Evolutionary conservation across 371 early-diverging fungal genomes (phyloP).

Genomic region (Rhizopus microsporus): DNA sequence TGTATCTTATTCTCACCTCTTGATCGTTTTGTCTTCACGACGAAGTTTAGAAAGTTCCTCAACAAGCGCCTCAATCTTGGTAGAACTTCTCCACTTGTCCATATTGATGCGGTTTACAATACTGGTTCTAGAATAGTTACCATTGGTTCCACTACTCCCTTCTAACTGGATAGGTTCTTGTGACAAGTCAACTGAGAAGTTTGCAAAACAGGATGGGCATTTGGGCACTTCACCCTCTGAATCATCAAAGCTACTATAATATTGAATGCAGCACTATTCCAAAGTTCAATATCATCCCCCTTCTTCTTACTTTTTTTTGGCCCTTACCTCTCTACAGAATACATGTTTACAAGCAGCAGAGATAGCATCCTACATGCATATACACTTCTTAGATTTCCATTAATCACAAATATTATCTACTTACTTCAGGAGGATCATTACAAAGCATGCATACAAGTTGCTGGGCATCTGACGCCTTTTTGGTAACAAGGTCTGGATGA

Average conservation of each 20-base stretch:
- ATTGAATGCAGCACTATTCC: constrained; percentile 43
- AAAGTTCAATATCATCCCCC: not conserved
- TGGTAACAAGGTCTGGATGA: constrained; percentile 86
- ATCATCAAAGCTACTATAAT: constrained; percentile 40
- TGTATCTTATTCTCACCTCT: constrained; percentile 44
- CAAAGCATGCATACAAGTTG: constrained; percentile 90
- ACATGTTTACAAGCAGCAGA: constrained; percentile 90
- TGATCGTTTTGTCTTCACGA: constrained; percentile 77
- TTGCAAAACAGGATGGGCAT: constrained; percentile 87
- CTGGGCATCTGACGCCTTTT: constrained; percentile 45
- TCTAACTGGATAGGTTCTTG: constrained; percentile 60
- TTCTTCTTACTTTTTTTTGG: too few relatives aligned
- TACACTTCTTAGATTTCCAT: not conserved
- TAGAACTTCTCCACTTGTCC: constrained; percentile 81
- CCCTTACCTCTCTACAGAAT: constrained; percentile 76
- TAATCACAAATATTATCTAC: constrained; percentile 14
- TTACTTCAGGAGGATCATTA: constrained; percentile 66
- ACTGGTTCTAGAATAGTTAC: constrained; percentile 63
- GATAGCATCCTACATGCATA: constrained; percentile 70
- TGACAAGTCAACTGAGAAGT: constrained; percentile 80
- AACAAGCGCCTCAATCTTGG: constrained; percentile 92
- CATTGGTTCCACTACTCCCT: constrained; percentile 24
- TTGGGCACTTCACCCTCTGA: constrained; percentile 45
- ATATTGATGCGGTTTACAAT: constrained; percentile 93
- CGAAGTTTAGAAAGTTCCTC: constrained; percentile 86